These are phyloP conservation scores for Russula abietina DNA, from an alignment of 768 basidiomycete genomes.

Conservation along the genomic window DNA sequence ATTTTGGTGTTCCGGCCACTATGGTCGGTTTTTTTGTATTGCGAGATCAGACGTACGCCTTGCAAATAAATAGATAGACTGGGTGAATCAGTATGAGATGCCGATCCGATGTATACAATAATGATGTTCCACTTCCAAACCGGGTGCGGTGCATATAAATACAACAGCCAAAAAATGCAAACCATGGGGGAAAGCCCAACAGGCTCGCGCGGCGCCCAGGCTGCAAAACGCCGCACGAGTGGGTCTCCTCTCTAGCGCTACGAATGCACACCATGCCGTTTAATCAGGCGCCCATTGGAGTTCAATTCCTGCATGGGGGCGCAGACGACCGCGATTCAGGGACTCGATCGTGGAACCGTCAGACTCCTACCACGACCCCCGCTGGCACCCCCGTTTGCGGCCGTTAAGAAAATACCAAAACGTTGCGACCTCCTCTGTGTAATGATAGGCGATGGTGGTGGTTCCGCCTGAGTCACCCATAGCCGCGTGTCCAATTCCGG, in stretches of 20 bases:
- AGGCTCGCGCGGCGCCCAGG: not conserved
- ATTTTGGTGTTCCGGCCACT: not conserved
- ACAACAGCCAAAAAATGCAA: not conserved
- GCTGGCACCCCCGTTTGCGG: not conserved
- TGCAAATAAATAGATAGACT: not conserved
- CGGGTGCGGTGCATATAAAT: slow-evolving; percentile 3
- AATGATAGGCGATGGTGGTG: not conserved
- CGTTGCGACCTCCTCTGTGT: slow-evolving; percentile 17
- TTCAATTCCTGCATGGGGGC: not conserved
- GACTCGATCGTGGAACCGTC: slow-evolving; percentile 9
- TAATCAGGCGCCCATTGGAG: not conserved
- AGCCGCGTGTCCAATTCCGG: not conserved
- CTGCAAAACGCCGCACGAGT: not conserved
- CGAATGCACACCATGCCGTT: not conserved
- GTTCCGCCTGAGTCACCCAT: not conserved
- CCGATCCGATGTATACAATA: slow-evolving; percentile 8
- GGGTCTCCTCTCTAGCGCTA: not conserved
- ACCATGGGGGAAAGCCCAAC: not conserved
- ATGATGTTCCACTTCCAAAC: slow-evolving; percentile 10
- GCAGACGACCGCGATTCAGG: not conserved
- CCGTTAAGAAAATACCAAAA: slow-evolving; percentile 24
- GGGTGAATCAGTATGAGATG: not conserved
- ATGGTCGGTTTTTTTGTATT: not conserved
- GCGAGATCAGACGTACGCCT: not conserved
- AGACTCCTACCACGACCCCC: not conserved